These are phyloP conservation scores for Pseudocercospora fuligena DNA, from an alignment of 2,329 filamentous ascomycete genomes.

Conservation along the genomic window DNA sequence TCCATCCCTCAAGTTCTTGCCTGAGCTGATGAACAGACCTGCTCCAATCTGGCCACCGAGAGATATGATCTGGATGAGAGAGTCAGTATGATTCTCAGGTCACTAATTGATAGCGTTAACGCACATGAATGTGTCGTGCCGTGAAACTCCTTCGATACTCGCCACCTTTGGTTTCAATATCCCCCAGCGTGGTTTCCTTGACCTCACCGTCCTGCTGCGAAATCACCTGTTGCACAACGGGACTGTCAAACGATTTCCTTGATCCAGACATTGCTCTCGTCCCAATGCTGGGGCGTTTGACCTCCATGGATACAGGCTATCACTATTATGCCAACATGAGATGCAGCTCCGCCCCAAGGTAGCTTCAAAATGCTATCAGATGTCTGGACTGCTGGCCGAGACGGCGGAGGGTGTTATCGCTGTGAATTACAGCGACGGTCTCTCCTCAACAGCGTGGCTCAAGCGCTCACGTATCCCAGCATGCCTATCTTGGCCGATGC, in stretches of 20 bases:
- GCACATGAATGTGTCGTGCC: conserved; percentile 23
- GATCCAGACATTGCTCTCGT: conserved; percentile 9
- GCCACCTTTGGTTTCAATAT: conserved; percentile 15
- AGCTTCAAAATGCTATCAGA: not conserved
- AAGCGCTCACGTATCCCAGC: not conserved
- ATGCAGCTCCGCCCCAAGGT: too few species aligned
- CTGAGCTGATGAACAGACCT: conserved; percentile 57
- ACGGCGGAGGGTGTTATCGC: not conserved
- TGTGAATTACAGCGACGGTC: not conserved
- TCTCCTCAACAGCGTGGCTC: not conserved
- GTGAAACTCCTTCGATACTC: conserved; percentile 22
- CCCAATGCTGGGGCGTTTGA: not conserved
- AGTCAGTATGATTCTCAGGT: not conserved
- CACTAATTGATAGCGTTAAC: not conserved
- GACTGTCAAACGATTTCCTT: conserved; percentile 9
- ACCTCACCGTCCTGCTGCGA: conserved; percentile 1
- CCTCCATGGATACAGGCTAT: not conserved
- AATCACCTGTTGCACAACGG: conserved; percentile 1
- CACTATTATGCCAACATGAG: not conserved
- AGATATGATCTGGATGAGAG: conserved; percentile 34
- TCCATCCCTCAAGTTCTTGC: conserved; percentile 52
- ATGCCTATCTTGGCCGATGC: conserved; percentile 4
- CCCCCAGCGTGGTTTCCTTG: not conserved
- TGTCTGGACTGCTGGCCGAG: not conserved
- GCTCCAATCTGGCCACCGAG: conserved; percentile 50